Evolutionary conservation across 495 filamentous ascomycete genomes (phyloP).

Genomic region (Daldinia bambusicola): DNA sequence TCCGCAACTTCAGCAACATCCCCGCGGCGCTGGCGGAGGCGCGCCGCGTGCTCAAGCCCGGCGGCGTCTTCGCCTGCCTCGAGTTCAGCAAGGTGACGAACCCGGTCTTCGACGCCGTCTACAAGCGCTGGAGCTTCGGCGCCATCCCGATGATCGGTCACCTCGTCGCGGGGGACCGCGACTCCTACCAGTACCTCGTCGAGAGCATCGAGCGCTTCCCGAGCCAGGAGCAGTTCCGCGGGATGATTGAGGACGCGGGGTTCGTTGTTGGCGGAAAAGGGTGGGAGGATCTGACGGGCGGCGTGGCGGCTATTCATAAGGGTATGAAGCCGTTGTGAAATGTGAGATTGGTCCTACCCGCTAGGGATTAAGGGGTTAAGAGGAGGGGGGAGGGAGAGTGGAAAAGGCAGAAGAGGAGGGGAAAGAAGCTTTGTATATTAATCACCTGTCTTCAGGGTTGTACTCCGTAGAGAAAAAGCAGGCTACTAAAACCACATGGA

Average conservation of each 20-base stretch:
- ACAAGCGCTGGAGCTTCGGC: slow-evolving; percentile 95
- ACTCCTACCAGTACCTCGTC: slow-evolving; percentile 97
- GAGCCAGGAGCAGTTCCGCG: slow-evolving; percentile 79
- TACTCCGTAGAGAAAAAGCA: slow-evolving; percentile 1
- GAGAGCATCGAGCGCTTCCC: slow-evolving; percentile 98
- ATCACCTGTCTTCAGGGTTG: neutral
- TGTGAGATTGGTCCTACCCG: too few species aligned
- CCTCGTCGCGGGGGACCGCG: slow-evolving; percentile 90
- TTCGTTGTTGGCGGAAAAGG: slow-evolving; percentile 84
- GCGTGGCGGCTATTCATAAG: slow-evolving; percentile 95
- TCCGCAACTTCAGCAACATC: slow-evolving; percentile 95
- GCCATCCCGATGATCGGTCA: slow-evolving; percentile 96
- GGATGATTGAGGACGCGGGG: slow-evolving; percentile 89
- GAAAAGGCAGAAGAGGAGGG: neutral
- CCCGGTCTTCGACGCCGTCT: slow-evolving; percentile 79
- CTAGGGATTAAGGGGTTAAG: too few species aligned
- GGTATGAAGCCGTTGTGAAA: slow-evolving; percentile 81
- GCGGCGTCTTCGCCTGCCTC: slow-evolving; percentile 95
- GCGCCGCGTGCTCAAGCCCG: slow-evolving; percentile 87
- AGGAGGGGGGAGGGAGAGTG: neutral
- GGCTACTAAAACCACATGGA: slow-evolving; percentile 8
- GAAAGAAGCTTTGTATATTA: slow-evolving; percentile 13
- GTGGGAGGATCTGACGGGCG: slow-evolving; percentile 88
- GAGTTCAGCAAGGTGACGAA: slow-evolving; percentile 90
- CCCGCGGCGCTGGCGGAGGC: slow-evolving; percentile 81